These are phyloP conservation scores for Cystobasidium pallidum DNA, from an alignment of 1,284 basidiomycete species.

Conservation along the genomic window DNA sequence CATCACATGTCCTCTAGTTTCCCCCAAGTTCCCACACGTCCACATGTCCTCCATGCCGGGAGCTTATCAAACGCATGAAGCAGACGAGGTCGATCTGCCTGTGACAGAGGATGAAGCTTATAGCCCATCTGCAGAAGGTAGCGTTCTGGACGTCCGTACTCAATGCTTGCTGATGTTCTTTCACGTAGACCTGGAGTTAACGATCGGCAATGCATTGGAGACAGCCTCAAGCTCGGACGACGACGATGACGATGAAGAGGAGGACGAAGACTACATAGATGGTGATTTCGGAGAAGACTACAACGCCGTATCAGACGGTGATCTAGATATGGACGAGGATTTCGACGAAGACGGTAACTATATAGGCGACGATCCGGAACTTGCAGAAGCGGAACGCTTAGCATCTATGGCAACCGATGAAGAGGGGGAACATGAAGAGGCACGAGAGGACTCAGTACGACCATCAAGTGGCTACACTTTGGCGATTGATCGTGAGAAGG, in stretches of 20 bases:
- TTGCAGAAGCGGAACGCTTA: conserved; percentile 41
- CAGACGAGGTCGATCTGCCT: conserved; percentile 29
- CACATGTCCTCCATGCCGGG: conserved; percentile 46
- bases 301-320: conserved; percentile 46
- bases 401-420: conserved; percentile 39
- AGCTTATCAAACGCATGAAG: conserved; percentile 9
- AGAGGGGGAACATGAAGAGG: conserved; percentile 45
- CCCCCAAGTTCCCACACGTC: too few relatives aligned
- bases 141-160: background rate
- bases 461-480: conserved; percentile 32
- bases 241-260: conserved; percentile 48
- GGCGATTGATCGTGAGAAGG: conserved; percentile 47
- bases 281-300: conserved; percentile 48
- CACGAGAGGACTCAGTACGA: conserved; percentile 17
- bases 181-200: conserved; percentile 44
- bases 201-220: conserved; percentile 47
- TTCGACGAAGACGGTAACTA: conserved; percentile 39
- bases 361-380: conserved; percentile 13
- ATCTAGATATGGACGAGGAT: conserved; percentile 39
- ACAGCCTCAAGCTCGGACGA: conserved; percentile 48
- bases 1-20: too few relatives aligned
- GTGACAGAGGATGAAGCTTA: conserved; percentile 21
- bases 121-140: conserved; percentile 28
- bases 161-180: background rate
- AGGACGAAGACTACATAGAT: conserved; percentile 18